Base-by-base conservation (phyloP, 768 basidiomycete species). In the Paxillus ammoniavirescens region DNA sequence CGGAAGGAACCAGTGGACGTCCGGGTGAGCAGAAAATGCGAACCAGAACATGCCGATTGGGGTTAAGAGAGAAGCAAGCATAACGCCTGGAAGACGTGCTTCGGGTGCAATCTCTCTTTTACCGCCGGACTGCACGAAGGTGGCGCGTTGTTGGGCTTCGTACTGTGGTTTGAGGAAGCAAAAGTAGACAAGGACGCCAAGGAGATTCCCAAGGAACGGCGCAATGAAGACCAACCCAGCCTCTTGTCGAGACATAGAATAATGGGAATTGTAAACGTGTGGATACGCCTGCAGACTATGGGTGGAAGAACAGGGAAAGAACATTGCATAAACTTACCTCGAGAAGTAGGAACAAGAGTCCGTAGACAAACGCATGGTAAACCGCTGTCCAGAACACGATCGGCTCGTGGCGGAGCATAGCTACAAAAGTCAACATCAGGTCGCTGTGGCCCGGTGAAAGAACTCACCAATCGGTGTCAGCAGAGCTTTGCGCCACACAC, bases 281-380 rank as follows among this genome's bases (percentile, higher is more conserved):
- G 64, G 64, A 36, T 63, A 63, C 35, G 62, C 64, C 63, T 64
- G 35, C 64, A 17, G 28, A 12, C 0, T 9, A 21, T 46, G 15
- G 36, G 49, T 40, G 18, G 14, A 41, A 28, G 38, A 47, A 31
- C 28, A 28, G 15, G 30, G n/a, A 12, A 47, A 30, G 14, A 14
- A 12, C 10, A 9, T n/a, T 28, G 2, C 6, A 37, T 5, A 15
- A 40, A 28, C 15, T 37, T 8, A 62, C 66, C 59, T 67, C 66
- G 8, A 67, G 66, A 46, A 67, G 66, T 7, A 67, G 55, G 33
- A 67, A 67, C 30, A 67, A 56, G 18, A 67, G 64, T 2, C 66
- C 66, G 40, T 58, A 65, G 28, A 67, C 53, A 28, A 67, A 67
- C 8, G 66, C 61, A 30, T 67, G 66, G 42, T 65, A 67, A 6